Conservation (phyloP, 2,329 filamentous ascomycete genomes). For the Mycosphaerella arachidis region DNA sequence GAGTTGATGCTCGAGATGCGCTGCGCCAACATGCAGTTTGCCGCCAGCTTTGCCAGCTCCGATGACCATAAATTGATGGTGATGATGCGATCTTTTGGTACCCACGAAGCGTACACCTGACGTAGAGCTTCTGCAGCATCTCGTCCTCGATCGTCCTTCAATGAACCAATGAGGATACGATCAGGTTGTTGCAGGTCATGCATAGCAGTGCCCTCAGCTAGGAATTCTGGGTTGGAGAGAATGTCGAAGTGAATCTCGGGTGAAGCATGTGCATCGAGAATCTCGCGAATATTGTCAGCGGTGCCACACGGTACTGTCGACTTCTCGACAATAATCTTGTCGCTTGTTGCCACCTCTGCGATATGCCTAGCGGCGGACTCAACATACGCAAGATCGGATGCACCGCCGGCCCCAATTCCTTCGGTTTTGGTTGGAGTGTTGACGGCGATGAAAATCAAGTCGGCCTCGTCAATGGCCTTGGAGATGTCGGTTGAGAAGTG, state of each 20-base stretch:
- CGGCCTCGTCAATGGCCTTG: conserved; percentile 59
- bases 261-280: conserved; percentile 53
- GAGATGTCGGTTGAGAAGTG: conserved; percentile 68
- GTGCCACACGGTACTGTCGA: conserved; percentile 74
- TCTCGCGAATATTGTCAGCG: conserved; percentile 64
- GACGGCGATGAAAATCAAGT: conserved; percentile 70
- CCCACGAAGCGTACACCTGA: conserved; percentile 66
- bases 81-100: conserved; percentile 62
- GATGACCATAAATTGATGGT: conserved; percentile 73
- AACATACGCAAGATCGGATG: conserved; percentile 68
- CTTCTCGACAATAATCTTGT: conserved; percentile 76
- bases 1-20: conserved; percentile 78
- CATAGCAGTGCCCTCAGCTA: conserved; percentile 73
- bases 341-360: conserved; percentile 60
- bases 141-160: conserved; percentile 55
- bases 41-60: conserved; percentile 72
- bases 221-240: conserved; percentile 76
- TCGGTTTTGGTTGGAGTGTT: conserved; percentile 74
- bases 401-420: conserved; percentile 64
- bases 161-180: conserved; percentile 69
- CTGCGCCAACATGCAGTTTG: conserved; percentile 77
- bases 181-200: conserved; percentile 66
- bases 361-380: conserved; percentile 66
- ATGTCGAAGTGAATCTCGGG: conserved; percentile 67
- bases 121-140: conserved; percentile 61